Evolutionary conservation across 192 early-diverging fungal species (phyloP), one percentile per base, ranked within the genome.

Genomic region (Obelidium mucronatum): DNA sequence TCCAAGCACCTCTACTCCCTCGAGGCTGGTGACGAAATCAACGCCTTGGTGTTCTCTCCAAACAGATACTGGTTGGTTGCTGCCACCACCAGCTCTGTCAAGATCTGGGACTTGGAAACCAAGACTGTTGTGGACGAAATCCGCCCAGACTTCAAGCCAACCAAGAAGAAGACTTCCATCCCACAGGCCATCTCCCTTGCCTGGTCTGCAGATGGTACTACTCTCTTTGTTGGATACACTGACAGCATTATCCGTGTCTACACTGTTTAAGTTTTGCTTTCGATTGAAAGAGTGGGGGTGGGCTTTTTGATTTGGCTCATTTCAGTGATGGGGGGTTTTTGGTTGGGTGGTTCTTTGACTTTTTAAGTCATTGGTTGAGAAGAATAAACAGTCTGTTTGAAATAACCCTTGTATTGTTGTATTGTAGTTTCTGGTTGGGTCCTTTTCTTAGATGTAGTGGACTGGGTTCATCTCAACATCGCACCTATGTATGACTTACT

Each of bases 11-110:
- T 99, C 83, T 98, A 99, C 94, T 96, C 96, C 65, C 89, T 99
- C 67, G 96, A 97, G 85, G 96, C 95, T 81, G 94, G 92, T 70
- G 93, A 93, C 85, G 87, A 91, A 82, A 95, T 99, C 93, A 94
- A 99, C 91, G 91, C 96, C 75, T 90, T 99, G 63, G 92, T 92
- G 78, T 99, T 99, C 94, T 97, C 96, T 79, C 97, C 97, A 83
- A 98, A 99, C 95, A 91, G 96, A 70, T 99, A 99, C 95, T 99
- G 97, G 97, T 91, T 99, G 83, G 97, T 95, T 91, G 97, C 96
- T 82, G 97, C 97, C 83, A 97, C 96, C 77, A 86, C 87, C 76
- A 88, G 88, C 74, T 90, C 91, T 86, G 97, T 99, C 93, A 97
- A 96, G 94, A 96, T 99, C 91, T 99, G 96, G 96, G 97, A 99